Percentiles rank a stretch among this genome's conserved stretches.
phyloP scores from a whole-genome alignment of 192 early-diverging fungal species.

The Umbelopsis sp. region DNA sequence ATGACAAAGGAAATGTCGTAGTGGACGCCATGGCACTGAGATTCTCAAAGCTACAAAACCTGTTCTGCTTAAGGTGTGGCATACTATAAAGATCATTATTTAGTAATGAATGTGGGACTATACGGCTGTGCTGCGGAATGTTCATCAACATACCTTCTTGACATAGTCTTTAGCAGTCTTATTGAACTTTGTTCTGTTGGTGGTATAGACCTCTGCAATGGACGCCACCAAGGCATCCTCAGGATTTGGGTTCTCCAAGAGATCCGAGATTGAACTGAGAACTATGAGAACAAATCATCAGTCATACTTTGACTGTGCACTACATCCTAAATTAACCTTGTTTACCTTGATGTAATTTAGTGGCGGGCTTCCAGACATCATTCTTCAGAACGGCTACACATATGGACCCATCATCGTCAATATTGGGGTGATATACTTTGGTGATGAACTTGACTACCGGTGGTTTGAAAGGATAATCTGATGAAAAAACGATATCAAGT shows the following conservation, averaged over 20 bases:
- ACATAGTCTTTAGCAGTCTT: slow-evolving; percentile 76
- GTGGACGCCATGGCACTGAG: not conserved
- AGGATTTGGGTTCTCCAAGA: slow-evolving; percentile 78
- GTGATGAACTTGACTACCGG: slow-evolving; percentile 76
- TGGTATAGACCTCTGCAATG: slow-evolving; percentile 74
- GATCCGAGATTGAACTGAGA: slow-evolving; percentile 57
- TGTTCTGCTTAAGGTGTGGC: not conserved
- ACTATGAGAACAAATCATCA: slow-evolving; percentile 41
- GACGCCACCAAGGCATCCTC: slow-evolving; percentile 78
- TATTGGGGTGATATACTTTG: slow-evolving; percentile 77
- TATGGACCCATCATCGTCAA: slow-evolving; percentile 79
- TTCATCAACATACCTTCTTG: slow-evolving; percentile 54
- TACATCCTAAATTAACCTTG: not conserved
- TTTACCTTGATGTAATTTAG: slow-evolving; percentile 65
- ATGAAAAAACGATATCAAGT: slow-evolving; percentile 66
- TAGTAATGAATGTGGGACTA: not conserved
- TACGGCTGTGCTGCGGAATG: not conserved
- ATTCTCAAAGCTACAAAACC: not conserved
- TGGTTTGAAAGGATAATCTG: slow-evolving; percentile 84
- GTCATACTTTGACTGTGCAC: not conserved
- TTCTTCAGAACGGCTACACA: slow-evolving; percentile 76
- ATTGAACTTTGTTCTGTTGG: slow-evolving; percentile 60
- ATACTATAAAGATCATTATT: not conserved
- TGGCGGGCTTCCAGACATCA: slow-evolving; percentile 87
- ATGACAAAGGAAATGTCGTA: not conserved